These are phyloP conservation scores for Amanita exitialis DNA, from an alignment of 768 basidiomycete genomes.

Conservation along the genomic window DNA sequence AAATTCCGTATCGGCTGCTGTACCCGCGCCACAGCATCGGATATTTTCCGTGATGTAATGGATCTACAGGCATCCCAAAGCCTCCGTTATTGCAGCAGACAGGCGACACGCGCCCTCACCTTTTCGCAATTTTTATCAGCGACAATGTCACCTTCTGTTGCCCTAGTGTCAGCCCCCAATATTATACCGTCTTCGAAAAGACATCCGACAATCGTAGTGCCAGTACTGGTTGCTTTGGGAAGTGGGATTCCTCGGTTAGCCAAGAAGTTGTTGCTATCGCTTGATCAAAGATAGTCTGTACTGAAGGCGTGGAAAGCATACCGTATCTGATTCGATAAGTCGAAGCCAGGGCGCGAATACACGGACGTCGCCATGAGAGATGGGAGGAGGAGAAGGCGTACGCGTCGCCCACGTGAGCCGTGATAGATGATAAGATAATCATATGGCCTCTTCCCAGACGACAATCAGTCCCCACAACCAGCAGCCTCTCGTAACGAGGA, in stretches of 20 bases:
- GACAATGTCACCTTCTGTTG: constrained; percentile 89
- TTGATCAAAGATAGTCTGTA: background rate
- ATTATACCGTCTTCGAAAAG: constrained; percentile 88
- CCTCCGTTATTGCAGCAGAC: background rate
- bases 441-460: constrained; percentile 47
- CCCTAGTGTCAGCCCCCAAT: constrained; percentile 93
- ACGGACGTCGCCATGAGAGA: constrained; percentile 35
- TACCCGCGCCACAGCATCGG: constrained; percentile 96
- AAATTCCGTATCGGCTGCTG: constrained; percentile 97
- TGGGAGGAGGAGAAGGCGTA: background rate
- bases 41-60: constrained; percentile 95
- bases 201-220: constrained; percentile 97
- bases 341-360: constrained; percentile 52
- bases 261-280: constrained; percentile 60
- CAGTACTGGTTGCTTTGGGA: constrained; percentile 85
- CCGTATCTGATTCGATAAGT: constrained; percentile 73
- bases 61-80: constrained; percentile 29
- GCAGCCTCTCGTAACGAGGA: constrained; percentile 52
- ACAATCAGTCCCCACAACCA: constrained; percentile 82
- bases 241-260: constrained; percentile 58
- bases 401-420: constrained; percentile 4
- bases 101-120: constrained; percentile 30
- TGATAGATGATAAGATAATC: constrained; percentile 10
- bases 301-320: constrained; percentile 13
- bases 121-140: constrained; percentile 99